A percentile compares a stretch with the other conserved stretches of the same genome.
phyloP scores from a whole-genome alignment of 805 yeast species.

The Torulaspora quercuum region DNA sequence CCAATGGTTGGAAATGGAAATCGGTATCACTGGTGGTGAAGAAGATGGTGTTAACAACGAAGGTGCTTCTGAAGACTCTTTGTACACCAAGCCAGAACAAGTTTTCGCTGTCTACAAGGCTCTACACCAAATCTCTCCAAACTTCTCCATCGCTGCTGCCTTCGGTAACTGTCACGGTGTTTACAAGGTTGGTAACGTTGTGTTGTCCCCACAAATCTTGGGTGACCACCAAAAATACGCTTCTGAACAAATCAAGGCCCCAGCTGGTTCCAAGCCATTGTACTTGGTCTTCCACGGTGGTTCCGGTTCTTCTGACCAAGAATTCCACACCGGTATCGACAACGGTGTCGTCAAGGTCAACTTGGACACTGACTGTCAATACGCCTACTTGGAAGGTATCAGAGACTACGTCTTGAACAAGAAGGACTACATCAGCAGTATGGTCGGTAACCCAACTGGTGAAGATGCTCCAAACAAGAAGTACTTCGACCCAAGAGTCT shows the following conservation, averaged over 20 bases:
- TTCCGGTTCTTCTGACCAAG: conserved; percentile 92
- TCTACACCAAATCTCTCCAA: conserved; percentile 84
- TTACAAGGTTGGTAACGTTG: conserved; percentile 98
- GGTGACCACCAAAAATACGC: conserved; percentile 95
- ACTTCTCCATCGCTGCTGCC: conserved; percentile 99
- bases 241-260: conserved; percentile 55
- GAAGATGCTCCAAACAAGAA: conserved; percentile 99
- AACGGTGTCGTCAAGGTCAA: conserved; percentile 98
- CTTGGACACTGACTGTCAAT: conserved; percentile 98
- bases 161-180: conserved; percentile 99
- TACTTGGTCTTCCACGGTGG: conserved; percentile 99
- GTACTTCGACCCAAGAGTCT: conserved; percentile 99
- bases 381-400: conserved; percentile 94
- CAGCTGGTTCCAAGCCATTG: conserved; percentile 60
- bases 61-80: conserved; percentile 76
- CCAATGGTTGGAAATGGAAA: conserved; percentile 99
- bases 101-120: conserved; percentile 90
- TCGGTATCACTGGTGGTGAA: conserved; percentile 99
- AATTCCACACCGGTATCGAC: conserved; percentile 85
- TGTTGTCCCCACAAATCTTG: conserved; percentile 84
- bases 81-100: conserved; percentile 95
- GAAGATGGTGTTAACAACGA: conserved; percentile 99
- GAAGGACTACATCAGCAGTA: conserved; percentile 87
- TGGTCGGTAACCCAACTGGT: conserved; percentile 99
- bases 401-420: conserved; percentile 94